These are phyloP conservation scores for Cenococcum geophilum DNA, from an alignment of 495 filamentous ascomycete species.

Conservation along the genomic window DNA sequence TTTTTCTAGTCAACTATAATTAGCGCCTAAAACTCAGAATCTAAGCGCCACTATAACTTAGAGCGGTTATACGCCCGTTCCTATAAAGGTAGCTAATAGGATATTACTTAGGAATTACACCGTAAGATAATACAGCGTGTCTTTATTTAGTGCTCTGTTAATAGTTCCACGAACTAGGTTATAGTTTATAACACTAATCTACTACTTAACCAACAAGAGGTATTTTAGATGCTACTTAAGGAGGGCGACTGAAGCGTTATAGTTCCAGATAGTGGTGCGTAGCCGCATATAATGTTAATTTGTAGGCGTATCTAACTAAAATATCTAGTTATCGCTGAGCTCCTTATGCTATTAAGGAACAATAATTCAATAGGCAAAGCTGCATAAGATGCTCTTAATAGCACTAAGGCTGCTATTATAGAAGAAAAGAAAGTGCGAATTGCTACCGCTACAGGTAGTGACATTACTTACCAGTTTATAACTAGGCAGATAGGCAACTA, in stretches of 20 bases:
- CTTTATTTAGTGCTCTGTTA: background rate
- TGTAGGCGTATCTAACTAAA: background rate
- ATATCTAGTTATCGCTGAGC: background rate
- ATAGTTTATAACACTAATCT: slow-evolving; percentile 19
- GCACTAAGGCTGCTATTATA: slow-evolving; percentile 3
- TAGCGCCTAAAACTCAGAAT: background rate
- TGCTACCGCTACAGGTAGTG: background rate
- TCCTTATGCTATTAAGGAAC: background rate
- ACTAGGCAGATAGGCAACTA: background rate
- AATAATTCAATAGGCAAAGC: background rate
- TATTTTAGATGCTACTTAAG: slow-evolving; percentile 11
- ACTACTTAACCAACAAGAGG: slow-evolving; percentile 12
- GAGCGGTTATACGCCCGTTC: background rate
- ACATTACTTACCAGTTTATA: background rate
- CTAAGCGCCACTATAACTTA: background rate
- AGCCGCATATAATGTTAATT: background rate
- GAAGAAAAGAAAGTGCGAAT: slow-evolving; percentile 9
- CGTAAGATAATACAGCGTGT: background rate
- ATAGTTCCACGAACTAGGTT: background rate
- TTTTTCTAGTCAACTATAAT: background rate
- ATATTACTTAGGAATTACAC: slow-evolving; percentile 6
- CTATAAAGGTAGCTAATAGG: background rate
- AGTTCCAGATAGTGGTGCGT: slow-evolving; percentile 14
- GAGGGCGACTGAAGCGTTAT: slow-evolving; percentile 9
- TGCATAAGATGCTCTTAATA: background rate